Conservation (phyloP, 352 stramenopile species). For the Phytopythium sindhum region DNA sequence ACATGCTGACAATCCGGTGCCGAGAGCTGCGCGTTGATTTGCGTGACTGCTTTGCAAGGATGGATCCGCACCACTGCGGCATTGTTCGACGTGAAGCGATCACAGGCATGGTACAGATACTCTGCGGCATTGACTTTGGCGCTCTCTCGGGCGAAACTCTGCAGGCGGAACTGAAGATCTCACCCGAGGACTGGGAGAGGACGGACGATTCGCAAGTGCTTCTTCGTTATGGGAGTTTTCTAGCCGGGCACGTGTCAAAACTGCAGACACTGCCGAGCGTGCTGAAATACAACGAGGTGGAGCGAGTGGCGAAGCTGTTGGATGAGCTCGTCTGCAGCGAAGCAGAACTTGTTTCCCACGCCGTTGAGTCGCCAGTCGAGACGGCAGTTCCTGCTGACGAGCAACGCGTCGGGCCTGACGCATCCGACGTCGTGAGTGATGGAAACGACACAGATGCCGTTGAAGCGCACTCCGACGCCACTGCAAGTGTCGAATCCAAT, state of each 20-base stretch:
- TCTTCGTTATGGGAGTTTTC: slow-evolving; percentile 21
- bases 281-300: slow-evolving; percentile 12
- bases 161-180: slow-evolving; percentile 12
- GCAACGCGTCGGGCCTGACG: background rate
- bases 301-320: slow-evolving; percentile 17
- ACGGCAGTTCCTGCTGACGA: background rate
- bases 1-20: slow-evolving; percentile 25
- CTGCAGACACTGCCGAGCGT: slow-evolving; percentile 7
- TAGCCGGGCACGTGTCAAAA: slow-evolving; percentile 14
- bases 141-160: slow-evolving; percentile 8
- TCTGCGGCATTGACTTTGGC: slow-evolving; percentile 13
- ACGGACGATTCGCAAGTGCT: slow-evolving; percentile 12
- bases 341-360: slow-evolving; percentile 11
- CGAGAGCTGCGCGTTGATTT: slow-evolving; percentile 25
- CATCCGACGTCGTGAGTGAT: background rate
- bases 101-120: slow-evolving; percentile 20
- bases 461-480: background rate
- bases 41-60: slow-evolving; percentile 14
- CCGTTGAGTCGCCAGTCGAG: background rate
- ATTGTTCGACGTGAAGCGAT: slow-evolving; percentile 26
- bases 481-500: background rate
- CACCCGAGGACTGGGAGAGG: slow-evolving; percentile 13
- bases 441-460: background rate
- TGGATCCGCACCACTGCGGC: slow-evolving; percentile 25
- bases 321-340: slow-evolving; percentile 23